These are phyloP conservation scores for Fusarium cyanostomum DNA, from an alignment of 2,329 filamentous ascomycete genomes.

Conservation along the genomic window DNA sequence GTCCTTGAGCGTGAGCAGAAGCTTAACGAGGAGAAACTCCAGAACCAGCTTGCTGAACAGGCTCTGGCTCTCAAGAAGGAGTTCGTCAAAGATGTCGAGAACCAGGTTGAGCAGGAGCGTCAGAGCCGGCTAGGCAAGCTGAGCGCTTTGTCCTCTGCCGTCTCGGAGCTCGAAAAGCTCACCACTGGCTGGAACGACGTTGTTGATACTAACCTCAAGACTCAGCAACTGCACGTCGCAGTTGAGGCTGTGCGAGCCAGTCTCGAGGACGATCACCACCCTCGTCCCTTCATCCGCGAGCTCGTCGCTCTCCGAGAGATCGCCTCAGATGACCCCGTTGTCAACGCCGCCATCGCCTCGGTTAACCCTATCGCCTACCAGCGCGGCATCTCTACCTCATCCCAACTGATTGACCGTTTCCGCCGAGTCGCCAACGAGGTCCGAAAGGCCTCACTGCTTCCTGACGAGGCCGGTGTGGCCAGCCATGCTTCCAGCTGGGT, in stretches of 20 bases:
- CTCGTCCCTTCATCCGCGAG: constrained; percentile 89
- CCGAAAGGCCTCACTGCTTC: constrained; percentile 90
- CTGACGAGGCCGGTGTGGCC: constrained; percentile 92
- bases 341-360: constrained; percentile 93
- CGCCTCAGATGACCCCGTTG: constrained; percentile 82
- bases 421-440: constrained; percentile 91
- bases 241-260: constrained; percentile 91
- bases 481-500: constrained; percentile 91
- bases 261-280: constrained; percentile 75
- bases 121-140: constrained; percentile 87
- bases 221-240: constrained; percentile 95
- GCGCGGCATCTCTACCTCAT: constrained; percentile 82
- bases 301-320: constrained; percentile 95
- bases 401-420: constrained; percentile 95
- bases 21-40: constrained; percentile 82
- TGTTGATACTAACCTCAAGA: constrained; percentile 88
- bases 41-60: constrained; percentile 90
- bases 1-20: constrained; percentile 83
- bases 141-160: constrained; percentile 77
- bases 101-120: constrained; percentile 88
- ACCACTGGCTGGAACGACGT: constrained; percentile 91
- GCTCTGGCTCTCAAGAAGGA: constrained; percentile 87
- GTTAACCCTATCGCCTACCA: constrained; percentile 96
- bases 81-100: constrained; percentile 80
- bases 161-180: constrained; percentile 86